These are phyloP conservation scores for Zymoseptoria crescenta DNA, from an alignment of 2,329 filamentous ascomycete genomes.

Conservation along the genomic window DNA sequence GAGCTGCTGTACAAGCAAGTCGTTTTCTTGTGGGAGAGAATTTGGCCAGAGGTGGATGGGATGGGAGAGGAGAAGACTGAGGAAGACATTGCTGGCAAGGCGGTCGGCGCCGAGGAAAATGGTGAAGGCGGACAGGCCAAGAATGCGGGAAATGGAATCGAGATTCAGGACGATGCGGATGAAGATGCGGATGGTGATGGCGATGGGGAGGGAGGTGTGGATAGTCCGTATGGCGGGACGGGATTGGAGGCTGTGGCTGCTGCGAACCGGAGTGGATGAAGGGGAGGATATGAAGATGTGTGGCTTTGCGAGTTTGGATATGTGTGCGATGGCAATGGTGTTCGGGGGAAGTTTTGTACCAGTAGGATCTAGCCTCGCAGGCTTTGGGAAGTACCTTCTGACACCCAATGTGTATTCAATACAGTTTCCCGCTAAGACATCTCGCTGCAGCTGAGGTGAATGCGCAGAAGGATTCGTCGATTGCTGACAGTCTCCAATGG, in stretches of 20 bases:
- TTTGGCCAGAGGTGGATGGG: constrained; percentile 44
- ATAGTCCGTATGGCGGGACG: constrained; percentile 16
- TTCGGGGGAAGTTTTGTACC: not conserved
- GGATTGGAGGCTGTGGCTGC: constrained; percentile 17
- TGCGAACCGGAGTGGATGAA: constrained; percentile 10
- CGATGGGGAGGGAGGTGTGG: constrained; percentile 4
- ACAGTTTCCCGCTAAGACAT: not conserved
- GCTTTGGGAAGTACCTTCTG: not conserved
- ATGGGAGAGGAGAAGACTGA: constrained; percentile 41
- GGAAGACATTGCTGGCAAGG: constrained; percentile 3
- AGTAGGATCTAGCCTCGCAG: not conserved
- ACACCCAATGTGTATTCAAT: not conserved
- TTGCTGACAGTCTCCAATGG: not conserved
- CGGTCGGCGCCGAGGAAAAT: constrained; percentile 8
- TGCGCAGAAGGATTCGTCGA: not conserved
- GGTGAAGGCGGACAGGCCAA: constrained; percentile 1
- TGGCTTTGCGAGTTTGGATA: not conserved
- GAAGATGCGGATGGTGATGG: constrained; percentile 9
- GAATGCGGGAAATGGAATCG: constrained; percentile 10
- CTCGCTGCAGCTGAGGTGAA: not conserved
- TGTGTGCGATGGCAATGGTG: not conserved
- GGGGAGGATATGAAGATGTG: not conserved
- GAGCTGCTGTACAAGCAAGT: constrained; percentile 43
- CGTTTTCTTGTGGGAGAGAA: constrained; percentile 41
- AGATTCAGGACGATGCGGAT: constrained; percentile 13